phyloP scores from a whole-genome alignment of 768 basidiomycete genomes.

The Candolleomyces aberdarensis region DNA sequence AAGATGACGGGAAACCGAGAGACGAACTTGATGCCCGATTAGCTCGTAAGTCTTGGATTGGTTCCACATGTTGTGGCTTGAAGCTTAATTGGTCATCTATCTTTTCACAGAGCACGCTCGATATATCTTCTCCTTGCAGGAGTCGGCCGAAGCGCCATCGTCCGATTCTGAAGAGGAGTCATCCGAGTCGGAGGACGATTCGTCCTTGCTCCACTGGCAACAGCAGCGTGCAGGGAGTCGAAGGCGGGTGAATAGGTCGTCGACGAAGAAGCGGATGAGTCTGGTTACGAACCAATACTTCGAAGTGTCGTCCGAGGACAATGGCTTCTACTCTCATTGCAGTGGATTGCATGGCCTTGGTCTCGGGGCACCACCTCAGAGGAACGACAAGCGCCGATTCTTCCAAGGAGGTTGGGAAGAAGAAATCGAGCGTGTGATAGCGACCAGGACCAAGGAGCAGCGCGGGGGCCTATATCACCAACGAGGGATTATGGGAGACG shows the following conservation, averaged over 20 bases:
- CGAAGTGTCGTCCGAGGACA: slow-evolving; percentile 45
- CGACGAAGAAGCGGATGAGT: slow-evolving; percentile 60
- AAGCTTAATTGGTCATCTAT: not conserved
- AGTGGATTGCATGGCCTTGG: not conserved
- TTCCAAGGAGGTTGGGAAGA: slow-evolving; percentile 2
- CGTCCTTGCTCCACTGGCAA: slow-evolving; percentile 27
- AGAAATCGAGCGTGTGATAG: not conserved
- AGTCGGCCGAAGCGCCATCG: slow-evolving; percentile 34
- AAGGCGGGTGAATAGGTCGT: slow-evolving; percentile 17
- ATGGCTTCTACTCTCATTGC: slow-evolving; percentile 27
- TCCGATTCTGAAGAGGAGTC: slow-evolving; percentile 40
- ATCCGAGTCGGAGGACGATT: slow-evolving; percentile 49
- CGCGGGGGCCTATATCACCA: not conserved
- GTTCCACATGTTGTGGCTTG: not conserved
- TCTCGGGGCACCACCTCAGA: not conserved
- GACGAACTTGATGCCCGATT: slow-evolving; percentile 68
- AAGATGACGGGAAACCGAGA: slow-evolving; percentile 43
- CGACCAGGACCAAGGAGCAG: not conserved
- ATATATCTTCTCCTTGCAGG: slow-evolving; percentile 61
- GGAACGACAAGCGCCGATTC: not conserved
- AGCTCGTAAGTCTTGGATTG: slow-evolving; percentile 53
- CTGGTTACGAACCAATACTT: slow-evolving; percentile 59
- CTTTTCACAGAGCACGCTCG: slow-evolving; percentile 54
- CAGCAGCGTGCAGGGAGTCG: slow-evolving; percentile 13
- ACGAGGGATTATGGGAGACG: not conserved